phyloP scores from a whole-genome alignment of 2,329 filamentous ascomycete genomes.

The Intubia oerlemansii region DNA sequence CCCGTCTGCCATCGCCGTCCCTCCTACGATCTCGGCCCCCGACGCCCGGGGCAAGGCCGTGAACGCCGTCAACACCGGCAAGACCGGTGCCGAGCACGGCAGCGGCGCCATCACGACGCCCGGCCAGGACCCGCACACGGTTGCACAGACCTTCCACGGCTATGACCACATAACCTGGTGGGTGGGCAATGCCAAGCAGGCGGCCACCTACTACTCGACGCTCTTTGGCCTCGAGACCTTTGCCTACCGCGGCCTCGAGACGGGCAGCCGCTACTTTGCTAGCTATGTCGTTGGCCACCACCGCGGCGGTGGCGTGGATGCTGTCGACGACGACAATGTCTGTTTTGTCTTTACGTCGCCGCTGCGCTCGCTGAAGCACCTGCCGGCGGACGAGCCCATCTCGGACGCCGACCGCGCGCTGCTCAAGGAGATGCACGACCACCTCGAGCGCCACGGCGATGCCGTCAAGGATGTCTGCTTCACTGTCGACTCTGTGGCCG shows the following conservation, averaged over 20 bases:
- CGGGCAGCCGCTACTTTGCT: conserved; percentile 58
- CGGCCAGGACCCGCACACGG: neutral
- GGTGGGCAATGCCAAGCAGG: conserved; percentile 92
- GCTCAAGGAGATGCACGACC: conserved; percentile 55
- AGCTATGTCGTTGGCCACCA: conserved; percentile 64
- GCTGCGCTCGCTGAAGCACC: conserved; percentile 36
- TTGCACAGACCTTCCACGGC: conserved; percentile 41
- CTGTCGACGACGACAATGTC: conserved; percentile 26
- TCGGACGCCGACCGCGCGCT: conserved; percentile 39
- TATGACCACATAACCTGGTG: conserved; percentile 94
- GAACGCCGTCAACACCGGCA: no score
- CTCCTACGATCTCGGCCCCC: no score
- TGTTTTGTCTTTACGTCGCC: conserved; percentile 74
- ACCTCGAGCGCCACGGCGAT: conserved; percentile 76
- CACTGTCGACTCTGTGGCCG: conserved; percentile 74
- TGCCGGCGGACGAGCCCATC: conserved; percentile 38
- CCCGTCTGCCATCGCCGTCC: conserved; percentile 38
- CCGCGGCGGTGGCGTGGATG: conserved; percentile 3
- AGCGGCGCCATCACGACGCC: no score
- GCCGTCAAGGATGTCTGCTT: conserved; percentile 91
- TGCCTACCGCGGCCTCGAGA: conserved; percentile 77
- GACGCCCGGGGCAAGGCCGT: no score
- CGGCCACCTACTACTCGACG: conserved; percentile 68
- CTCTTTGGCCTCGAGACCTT: conserved; percentile 71
- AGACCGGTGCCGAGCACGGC: no score